phyloP scores from a whole-genome alignment of 2,329 filamentous ascomycete genomes.

The Coniochaeta ligniaria region DNA sequence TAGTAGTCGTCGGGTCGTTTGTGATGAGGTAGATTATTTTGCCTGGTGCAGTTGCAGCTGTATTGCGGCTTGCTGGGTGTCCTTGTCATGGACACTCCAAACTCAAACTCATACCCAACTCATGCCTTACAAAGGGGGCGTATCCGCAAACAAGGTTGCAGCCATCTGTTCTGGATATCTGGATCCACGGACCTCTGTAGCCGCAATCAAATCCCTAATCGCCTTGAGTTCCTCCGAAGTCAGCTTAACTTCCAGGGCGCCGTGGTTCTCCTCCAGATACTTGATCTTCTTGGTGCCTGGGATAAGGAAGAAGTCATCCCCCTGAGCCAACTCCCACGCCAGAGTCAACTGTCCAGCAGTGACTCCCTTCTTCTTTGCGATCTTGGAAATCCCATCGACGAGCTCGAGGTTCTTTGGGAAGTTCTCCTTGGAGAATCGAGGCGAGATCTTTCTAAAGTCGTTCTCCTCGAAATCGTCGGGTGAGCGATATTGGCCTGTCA shows the following conservation, averaged over 20 bases:
- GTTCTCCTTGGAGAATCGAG: constrained; percentile 44
- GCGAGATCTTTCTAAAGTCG: constrained; percentile 37
- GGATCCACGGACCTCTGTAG: too few relatives aligned
- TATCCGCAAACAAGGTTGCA: too few relatives aligned
- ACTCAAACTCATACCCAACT: too few relatives aligned
- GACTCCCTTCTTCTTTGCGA: constrained; percentile 38
- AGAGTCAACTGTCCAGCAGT: constrained; percentile 46
- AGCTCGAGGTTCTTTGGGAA: constrained; percentile 48
- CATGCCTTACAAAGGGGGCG: too few relatives aligned
- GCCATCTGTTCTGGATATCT: too few relatives aligned
- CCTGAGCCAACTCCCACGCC: constrained; percentile 53
- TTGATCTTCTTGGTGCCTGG: constrained; percentile 40
- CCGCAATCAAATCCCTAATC: constrained; percentile 13
- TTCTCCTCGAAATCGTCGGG: constrained; percentile 36
- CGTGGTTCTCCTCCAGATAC: constrained; percentile 38
- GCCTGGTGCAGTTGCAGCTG: too few relatives aligned
- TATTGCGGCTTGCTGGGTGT: too few relatives aligned
- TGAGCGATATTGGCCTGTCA: constrained; percentile 41
- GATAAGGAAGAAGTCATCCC: constrained; percentile 52
- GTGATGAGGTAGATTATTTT: too few relatives aligned
- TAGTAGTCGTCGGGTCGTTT: too few relatives aligned
- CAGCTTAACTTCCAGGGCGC: constrained; percentile 22
- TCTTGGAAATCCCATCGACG: constrained; percentile 37
- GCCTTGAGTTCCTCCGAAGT: constrained; percentile 23
- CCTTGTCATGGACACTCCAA: too few relatives aligned